These are phyloP conservation scores for Escovopsis weberi DNA, from an alignment of 2,329 filamentous ascomycete species.

Conservation along the genomic window DNA sequence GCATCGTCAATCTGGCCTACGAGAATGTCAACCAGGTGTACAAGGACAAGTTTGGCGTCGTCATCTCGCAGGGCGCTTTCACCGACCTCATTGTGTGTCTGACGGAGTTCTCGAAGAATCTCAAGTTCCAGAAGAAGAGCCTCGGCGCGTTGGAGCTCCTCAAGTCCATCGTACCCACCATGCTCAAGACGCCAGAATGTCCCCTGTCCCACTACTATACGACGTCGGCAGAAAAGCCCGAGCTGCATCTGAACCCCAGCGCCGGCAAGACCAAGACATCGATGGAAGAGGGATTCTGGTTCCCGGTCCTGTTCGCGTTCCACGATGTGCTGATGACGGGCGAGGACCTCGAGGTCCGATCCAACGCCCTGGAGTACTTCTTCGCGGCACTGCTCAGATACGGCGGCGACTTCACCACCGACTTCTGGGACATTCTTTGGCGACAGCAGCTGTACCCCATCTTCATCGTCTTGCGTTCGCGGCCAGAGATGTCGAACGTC, in stretches of 20 bases:
- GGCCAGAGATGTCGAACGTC: conserved; percentile 91
- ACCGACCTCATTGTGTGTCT: conserved; percentile 91
- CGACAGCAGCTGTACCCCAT: conserved; percentile 93
- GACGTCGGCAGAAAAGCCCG: not conserved
- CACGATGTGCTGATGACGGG: conserved; percentile 99
- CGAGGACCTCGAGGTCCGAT: conserved; percentile 92
- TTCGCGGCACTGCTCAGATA: conserved; percentile 88
- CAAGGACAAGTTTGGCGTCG: conserved; percentile 85
- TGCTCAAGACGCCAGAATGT: conserved; percentile 92
- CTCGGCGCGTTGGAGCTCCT: conserved; percentile 88
- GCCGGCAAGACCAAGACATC: conserved; percentile 55
- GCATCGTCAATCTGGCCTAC: conserved; percentile 90
- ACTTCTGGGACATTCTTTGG: conserved; percentile 99
- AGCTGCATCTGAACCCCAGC: conserved; percentile 22
- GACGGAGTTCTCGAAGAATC: conserved; percentile 97
- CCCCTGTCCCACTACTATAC: conserved; percentile 54
- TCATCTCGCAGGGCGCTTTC: conserved; percentile 93
- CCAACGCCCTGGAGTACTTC: conserved; percentile 81
- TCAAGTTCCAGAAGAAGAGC: conserved; percentile 97
- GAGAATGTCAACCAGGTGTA: conserved; percentile 95
- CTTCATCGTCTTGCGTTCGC: conserved; percentile 93
- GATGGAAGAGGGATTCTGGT: conserved; percentile 96
- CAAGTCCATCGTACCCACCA: conserved; percentile 84
- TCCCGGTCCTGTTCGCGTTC: conserved; percentile 93
- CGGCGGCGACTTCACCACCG: conserved; percentile 76